Evolutionary conservation across 495 filamentous ascomycete genomes (phyloP), one percentile per base, ranked within the genome.

Genomic region (Aspergillus olivimuriae): DNA sequence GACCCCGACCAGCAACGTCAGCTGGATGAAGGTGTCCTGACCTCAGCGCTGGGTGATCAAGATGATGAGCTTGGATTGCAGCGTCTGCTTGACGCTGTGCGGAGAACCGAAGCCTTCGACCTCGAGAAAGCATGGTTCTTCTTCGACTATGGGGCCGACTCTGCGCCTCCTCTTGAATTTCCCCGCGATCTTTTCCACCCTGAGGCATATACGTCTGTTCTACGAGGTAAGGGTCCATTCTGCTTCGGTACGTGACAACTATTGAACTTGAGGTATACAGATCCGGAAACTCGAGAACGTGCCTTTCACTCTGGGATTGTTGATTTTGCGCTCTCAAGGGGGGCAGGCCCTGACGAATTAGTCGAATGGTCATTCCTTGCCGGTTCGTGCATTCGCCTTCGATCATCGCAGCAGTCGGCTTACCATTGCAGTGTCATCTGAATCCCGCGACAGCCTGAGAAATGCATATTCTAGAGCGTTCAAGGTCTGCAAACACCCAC

Each of bases 301-400:
- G 67, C 76, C 2, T 77, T 94, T 46, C 62, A 86, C 32, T 82
- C 83, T 35, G 88, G 88, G 1, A 72, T 82, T 43, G 66, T 83
- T 1, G 75, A 78, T 47, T 72, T 80, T 46, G 73, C 84, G 15
- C 66, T 82, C 20, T 56, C 57, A 14, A 72, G 70, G 43, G 61
- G 67, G 26, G 61, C 61, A 11, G 63, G 92, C 4, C 82, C 89
- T 1, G 78, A 89, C 40, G 80, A 87, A 43, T 53, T 94, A 15
- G 70, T 88, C 17, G 37, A 69, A 15, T 95, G 89, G 89, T 73
- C 91, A 2, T 65, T 94, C 9, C 66, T 80, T 31, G 79, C 87
- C 48, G 54, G 77, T 78, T 46, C 26, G 68, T 59, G 20, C 6
- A 16, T 19, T 24, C 1, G 14, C 5, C 2, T 17, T 31, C 19